These are phyloP conservation scores for Macaranga tanarius DNA, from an alignment of 441 rosid genomes.

Conservation along the genomic window DNA sequence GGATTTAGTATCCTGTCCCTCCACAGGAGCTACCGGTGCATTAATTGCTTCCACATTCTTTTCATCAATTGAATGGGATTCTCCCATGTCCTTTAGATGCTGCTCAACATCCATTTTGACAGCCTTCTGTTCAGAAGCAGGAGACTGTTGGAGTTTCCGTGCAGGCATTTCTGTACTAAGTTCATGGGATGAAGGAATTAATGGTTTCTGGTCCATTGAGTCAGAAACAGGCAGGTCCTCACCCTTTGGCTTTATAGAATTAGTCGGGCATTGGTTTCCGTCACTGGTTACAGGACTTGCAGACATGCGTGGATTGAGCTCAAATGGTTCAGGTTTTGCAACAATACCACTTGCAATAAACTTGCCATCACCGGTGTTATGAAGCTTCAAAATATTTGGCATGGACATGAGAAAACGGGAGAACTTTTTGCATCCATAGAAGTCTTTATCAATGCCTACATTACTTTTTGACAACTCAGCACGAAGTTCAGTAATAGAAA, in stretches of 20 bases:
- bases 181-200: constrained; percentile 19
- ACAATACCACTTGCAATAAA: constrained; percentile 30
- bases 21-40: background rate
- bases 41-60: constrained; percentile 9
- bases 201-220: constrained; percentile 23
- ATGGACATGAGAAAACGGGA: constrained; percentile 58
- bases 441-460: constrained; percentile 46
- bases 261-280: constrained; percentile 20
- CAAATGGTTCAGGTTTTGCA: constrained; percentile 35
- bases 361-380: constrained; percentile 39
- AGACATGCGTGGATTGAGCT: constrained; percentile 17
- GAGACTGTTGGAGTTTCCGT: constrained; percentile 22
- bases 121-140: constrained; percentile 6
- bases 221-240: constrained; percentile 24
- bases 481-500: constrained; percentile 47
- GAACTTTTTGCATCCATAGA: constrained; percentile 61
- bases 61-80: constrained; percentile 19
- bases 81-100: constrained; percentile 16
- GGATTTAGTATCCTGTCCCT: constrained; percentile 30
- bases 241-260: constrained; percentile 21
- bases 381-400: constrained; percentile 57
- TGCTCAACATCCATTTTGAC: constrained; percentile 10
- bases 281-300: constrained; percentile 11
- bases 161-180: constrained; percentile 20
- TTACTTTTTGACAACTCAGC: constrained; percentile 44